Evolutionary conservation across 1,284 basidiomycete species (phyloP).

Genomic region (Thecaphora thlaspeos): DNA sequence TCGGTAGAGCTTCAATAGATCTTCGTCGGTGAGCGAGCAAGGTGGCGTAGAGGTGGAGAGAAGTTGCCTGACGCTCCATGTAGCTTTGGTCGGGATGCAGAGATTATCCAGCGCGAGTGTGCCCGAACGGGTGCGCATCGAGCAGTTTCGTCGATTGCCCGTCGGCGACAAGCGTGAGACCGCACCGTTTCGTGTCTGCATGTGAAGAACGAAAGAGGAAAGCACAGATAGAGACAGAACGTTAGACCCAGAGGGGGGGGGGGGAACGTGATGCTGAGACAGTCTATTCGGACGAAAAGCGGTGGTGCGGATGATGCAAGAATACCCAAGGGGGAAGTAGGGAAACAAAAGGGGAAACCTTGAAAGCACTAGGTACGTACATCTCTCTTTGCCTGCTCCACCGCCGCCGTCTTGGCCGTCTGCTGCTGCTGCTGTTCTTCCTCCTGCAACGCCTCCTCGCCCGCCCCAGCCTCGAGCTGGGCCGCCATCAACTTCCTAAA

Average conservation of each 20-base stretch:
- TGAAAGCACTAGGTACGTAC: slow-evolving; percentile 10
- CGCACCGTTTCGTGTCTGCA: too few species aligned
- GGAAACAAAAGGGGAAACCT: background rate
- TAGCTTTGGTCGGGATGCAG: slow-evolving; percentile 16
- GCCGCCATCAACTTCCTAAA: slow-evolving; percentile 53
- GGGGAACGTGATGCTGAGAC: too few species aligned
- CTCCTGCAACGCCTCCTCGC: background rate
- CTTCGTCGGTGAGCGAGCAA: slow-evolving; percentile 5
- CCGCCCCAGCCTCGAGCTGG: slow-evolving; percentile 37
- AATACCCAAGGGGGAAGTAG: slow-evolving; percentile 1
- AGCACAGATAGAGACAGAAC: too few species aligned
- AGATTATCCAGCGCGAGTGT: background rate
- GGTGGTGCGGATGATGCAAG: too few species aligned
- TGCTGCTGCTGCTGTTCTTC: background rate
- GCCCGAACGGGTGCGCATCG: too few species aligned
- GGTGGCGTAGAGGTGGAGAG: slow-evolving; percentile 1
- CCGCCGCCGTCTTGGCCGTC: background rate
- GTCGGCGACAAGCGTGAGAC: too few species aligned
- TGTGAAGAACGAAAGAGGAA: too few species aligned
- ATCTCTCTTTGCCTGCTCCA: background rate
- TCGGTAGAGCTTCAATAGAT: slow-evolving; percentile 29
- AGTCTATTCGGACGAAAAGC: too few species aligned
- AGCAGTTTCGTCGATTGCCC: too few species aligned
- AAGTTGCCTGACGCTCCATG: slow-evolving; percentile 14
- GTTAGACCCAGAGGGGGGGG: too few species aligned